Base-by-base conservation (phyloP, 331 rosid genomes). In the Malus hybrid region DNA sequence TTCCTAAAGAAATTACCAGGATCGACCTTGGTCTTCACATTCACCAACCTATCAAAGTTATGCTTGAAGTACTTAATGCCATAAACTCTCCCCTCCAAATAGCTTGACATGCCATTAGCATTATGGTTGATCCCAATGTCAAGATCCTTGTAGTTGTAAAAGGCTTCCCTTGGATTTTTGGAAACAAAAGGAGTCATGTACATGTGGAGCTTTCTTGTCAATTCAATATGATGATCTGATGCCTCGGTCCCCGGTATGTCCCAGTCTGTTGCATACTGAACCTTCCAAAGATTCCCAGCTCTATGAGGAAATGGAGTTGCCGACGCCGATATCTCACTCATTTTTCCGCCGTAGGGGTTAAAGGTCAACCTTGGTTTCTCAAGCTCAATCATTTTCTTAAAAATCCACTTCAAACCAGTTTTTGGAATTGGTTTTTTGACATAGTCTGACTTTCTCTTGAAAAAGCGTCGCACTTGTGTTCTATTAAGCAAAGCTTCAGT, bases 341-440 rank as follows among this genome's bases (percentile, higher is more conserved):
- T 89, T 44, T 7, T 77, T 27, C 89, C 91, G 1, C 93, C 93
- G 10, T 87, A 87, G 20, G 87, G 89, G 71, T 81, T 88, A 79
- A 87, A 88, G 22, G 86, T 85, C 82, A 86, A 69, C 64, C 44
- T 19, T 3, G 72, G 39, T 3, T 19, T 29, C 6, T 77, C 84
- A 14, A 52, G 64, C 39, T 84, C 52, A 3, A 64, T 24, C 86
- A 88, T 82, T 24, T 48, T 6, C 31, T 79, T 50, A 84, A 84
- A 86, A 1, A 88, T 76, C 22, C 63, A 10, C 1, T 83, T 42
- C 19, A 88, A n/a, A 19, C 20, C 89, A 0, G 72, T 13, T 34
- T 81, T 85, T 19, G 89, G 69, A 78, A 88, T 86, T 0, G 89
- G 87, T 3, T 63, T 59, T 60, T 83, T 85, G 61, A 85, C 87